These are phyloP conservation scores for Leishmania turanica DNA, from an alignment of 208 protist species.

Conservation along the genomic window DNA sequence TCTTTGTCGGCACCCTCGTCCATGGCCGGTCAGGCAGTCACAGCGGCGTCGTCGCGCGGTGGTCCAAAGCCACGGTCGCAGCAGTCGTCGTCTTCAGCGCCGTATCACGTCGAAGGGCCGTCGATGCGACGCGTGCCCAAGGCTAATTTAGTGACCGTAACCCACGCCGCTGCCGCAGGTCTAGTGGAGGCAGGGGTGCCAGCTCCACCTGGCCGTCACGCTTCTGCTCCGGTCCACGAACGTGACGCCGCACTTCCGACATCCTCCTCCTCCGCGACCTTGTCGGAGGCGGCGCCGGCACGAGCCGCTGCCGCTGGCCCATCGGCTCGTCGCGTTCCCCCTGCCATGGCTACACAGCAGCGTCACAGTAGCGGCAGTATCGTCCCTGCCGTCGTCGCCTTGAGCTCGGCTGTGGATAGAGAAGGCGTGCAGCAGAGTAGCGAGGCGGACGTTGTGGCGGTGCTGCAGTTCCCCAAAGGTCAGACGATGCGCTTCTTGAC, in stretches of 20 bases:
- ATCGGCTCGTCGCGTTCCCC: slow-evolving; percentile 27
- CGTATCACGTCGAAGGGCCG: slow-evolving; percentile 35
- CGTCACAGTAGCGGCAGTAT: not conserved
- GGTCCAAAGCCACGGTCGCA: not conserved
- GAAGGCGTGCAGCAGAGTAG: slow-evolving; percentile 6
- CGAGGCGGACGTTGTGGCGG: slow-evolving; percentile 29
- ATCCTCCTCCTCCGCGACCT: slow-evolving; percentile 1
- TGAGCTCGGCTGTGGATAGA: not conserved
- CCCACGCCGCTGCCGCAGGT: slow-evolving; percentile 3
- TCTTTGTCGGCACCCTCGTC: not conserved
- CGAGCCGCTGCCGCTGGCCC: slow-evolving; percentile 17
- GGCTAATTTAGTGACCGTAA: slow-evolving; percentile 25
- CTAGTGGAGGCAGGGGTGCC: not conserved
- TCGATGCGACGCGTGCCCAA: slow-evolving; percentile 51
- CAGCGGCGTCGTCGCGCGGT: not conserved
- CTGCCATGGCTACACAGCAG: slow-evolving; percentile 14
- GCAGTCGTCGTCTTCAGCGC: not conserved
- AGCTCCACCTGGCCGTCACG: not conserved
- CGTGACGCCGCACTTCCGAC: not conserved
- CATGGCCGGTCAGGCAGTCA: not conserved
- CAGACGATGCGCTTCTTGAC: slow-evolving; percentile 50
- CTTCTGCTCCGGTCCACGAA: not conserved
- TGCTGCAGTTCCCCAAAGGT: slow-evolving; percentile 53
- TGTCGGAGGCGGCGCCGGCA: slow-evolving; percentile 5
- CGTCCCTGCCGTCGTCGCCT: not conserved